Evolutionary conservation across 257 asterid species (phyloP).

Genomic region (Jacaranda copaia): DNA sequence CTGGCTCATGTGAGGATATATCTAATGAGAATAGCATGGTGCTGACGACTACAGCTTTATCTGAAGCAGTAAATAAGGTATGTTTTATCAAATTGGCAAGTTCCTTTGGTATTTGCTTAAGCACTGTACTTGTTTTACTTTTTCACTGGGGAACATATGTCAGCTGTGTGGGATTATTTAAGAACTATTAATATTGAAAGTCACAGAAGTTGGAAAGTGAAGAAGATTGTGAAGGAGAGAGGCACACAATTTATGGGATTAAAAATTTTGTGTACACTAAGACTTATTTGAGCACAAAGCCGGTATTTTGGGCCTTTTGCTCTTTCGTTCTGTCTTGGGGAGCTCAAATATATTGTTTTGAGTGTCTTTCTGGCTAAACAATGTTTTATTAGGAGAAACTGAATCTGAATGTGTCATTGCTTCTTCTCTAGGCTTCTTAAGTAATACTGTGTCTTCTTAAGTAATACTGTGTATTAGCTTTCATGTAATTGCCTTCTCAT

Average conservation of each 20-base stretch:
- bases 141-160: conserved; percentile 1
- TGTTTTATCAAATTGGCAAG: conserved; percentile 26
- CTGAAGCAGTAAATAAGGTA: conserved; percentile 87
- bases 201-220: background rate
- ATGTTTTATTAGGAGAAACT: background rate
- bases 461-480: background rate
- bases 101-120: conserved; percentile 16
- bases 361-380: background rate
- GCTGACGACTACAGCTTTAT: conserved; percentile 85
- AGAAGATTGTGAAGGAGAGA: conserved; percentile 13
- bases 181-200: background rate
- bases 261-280: background rate
- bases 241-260: conserved; percentile 1
- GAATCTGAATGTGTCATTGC: background rate
- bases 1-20: conserved; percentile 84
- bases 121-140: conserved; percentile 8
- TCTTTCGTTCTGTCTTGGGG: background rate
- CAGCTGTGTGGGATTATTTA: background rate
- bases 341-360: background rate
- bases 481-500: background rate
- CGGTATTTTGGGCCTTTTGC: background rate
- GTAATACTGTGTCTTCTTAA: background rate
- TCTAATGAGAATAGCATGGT: conserved; percentile 84
- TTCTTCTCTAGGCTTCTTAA: background rate
- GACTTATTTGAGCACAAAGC: too few species aligned